Conservation (phyloP, 805 yeast species). For the Pichia sporocuriosa region DNA sequence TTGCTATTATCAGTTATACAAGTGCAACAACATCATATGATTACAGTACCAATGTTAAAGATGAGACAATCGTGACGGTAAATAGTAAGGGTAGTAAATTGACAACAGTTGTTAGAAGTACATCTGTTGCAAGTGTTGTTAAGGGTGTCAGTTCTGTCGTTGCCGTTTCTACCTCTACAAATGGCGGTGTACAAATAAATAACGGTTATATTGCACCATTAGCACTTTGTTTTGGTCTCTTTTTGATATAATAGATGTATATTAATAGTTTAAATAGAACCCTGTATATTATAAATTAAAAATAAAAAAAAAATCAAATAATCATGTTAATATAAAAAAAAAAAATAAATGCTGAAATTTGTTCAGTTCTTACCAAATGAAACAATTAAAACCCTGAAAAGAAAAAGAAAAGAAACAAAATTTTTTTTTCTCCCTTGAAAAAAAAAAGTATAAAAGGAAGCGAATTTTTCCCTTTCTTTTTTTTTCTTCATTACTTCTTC, state of each 20-base stretch:
- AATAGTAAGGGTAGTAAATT: conserved; percentile 2
- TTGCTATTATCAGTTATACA: not conserved
- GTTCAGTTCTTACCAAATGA: too few relatives aligned
- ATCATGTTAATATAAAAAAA: too few relatives aligned
- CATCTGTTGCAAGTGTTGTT: conserved; percentile 14
- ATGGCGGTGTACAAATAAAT: conserved; percentile 10
- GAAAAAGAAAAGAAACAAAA: too few relatives aligned
- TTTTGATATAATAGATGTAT: not conserved
- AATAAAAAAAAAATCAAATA: too few relatives aligned
- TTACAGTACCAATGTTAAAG: not conserved
- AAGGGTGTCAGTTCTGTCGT: conserved; percentile 18
- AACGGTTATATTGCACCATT: not conserved
- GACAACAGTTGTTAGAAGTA: conserved; percentile 11
- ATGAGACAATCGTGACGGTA: not conserved
- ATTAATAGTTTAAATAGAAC: too few relatives aligned
- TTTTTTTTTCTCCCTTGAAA: too few relatives aligned
- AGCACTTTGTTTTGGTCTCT: too few relatives aligned
- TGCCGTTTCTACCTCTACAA: conserved; percentile 15
- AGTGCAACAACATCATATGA: conserved; percentile 4
- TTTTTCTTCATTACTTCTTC: not conserved
- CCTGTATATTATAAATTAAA: too few relatives aligned
- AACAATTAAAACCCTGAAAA: too few relatives aligned
- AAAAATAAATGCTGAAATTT: too few relatives aligned
- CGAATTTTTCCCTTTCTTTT: not conserved
- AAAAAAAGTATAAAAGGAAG: not conserved